These are phyloP conservation scores for Ophiostoma montium DNA, from an alignment of 2,329 filamentous ascomycete genomes.

Conservation along the genomic window DNA sequence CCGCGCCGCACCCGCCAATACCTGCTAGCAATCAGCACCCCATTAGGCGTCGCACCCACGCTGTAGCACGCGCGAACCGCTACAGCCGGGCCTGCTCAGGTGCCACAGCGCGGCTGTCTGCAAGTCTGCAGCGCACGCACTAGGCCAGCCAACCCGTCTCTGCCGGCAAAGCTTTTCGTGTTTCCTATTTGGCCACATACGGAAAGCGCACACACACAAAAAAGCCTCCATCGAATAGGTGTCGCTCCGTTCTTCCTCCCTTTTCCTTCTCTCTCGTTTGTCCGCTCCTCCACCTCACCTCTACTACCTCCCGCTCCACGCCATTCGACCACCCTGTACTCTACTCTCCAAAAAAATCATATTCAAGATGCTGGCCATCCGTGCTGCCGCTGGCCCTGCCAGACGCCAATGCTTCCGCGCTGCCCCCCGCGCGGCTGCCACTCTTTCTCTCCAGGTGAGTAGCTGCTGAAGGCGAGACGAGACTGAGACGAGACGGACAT, in stretches of 20 bases:
- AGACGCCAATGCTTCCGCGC: conserved; percentile 66
- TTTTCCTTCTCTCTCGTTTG: neutral
- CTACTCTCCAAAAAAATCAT: neutral
- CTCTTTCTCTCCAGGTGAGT: conserved; percentile 43
- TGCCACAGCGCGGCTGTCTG: neutral
- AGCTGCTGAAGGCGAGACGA: too few species aligned
- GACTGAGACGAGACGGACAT: neutral
- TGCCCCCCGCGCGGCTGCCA: conserved; percentile 40
- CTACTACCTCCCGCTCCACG: conserved; percentile 3
- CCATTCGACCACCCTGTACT: neutral
- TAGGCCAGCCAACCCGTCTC: too few species aligned
- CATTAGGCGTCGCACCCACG: neutral
- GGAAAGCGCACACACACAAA: neutral
- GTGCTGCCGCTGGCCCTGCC: conserved; percentile 61
- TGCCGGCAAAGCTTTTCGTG: conserved; percentile 1
- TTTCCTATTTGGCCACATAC: neutral
- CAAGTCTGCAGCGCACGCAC: too few species aligned
- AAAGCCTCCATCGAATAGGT: neutral
- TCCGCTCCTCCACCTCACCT: neutral
- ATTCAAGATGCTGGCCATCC: conserved; percentile 64
- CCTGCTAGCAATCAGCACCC: neutral
- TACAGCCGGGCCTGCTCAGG: neutral
- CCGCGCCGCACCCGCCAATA: neutral
- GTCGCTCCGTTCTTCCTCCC: neutral
- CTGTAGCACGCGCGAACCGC: neutral